Evolutionary conservation across 495 filamentous ascomycete species (phyloP), one percentile per base, ranked within the genome.

Genomic region (Talaromyces trachyspermus): DNA sequence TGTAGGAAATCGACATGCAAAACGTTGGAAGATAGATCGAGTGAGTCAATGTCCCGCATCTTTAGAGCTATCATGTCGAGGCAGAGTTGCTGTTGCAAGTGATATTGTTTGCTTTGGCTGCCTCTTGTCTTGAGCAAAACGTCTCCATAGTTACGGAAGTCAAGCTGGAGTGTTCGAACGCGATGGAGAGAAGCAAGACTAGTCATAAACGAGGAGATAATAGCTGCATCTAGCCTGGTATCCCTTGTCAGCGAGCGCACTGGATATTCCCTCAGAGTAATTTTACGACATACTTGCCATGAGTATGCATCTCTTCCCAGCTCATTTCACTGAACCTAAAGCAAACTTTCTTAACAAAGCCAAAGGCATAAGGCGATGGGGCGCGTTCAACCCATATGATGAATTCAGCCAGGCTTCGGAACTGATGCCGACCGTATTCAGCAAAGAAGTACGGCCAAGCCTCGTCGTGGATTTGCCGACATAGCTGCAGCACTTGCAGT

Each of bases 301-400:
- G 37, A 19, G 22, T 22, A n/a, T 3, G 18, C 17, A 40, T 40
- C 37, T 40, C 18, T 0, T 40, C 37, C 37, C 22, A 40, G 37
- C 37, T 40, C 17, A 9, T 7, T 40, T 22, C 37, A 24, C 12
- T 40, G 19, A 40, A 40, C 12, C 18, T 22, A 2, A 40, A 40
- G 37, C 18, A 40, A 40, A 40, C 37, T 24, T 40, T 40, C 18
- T 11, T 24, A 19, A 40, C 37, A 40, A 40, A 40, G 15, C 37
- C 37, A 20, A 40, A 22, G 22, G 12, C 37, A 40, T 40, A 40
- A 18, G 37, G 18, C 9, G 37, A 40, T 19, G 37, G 37, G n/a
- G 37, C 18, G 19, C n/a, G 6, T 12, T 22, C 8, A 18, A 40
- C 37, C 37, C 37, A 40, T 40, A 19, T 40, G 17, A 40, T 40